Percentiles rank a stretch among this genome's conserved stretches.
These are phyloP conservation scores for Neurospora sp. DNA, from an alignment of 495 filamentous ascomycete species.

Conservation along the genomic window DNA sequence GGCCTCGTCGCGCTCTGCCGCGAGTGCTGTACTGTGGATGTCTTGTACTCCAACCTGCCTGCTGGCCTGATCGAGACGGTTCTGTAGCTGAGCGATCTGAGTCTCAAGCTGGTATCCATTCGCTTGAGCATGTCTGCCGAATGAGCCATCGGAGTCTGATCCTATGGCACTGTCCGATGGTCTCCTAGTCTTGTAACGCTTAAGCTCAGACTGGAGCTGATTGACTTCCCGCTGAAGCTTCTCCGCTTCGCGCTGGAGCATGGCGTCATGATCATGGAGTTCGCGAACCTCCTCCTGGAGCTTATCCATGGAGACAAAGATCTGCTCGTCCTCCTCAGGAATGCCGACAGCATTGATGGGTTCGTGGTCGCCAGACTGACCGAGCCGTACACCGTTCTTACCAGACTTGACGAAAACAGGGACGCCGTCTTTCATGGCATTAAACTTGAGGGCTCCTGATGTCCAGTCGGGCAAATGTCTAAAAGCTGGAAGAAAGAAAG, in stretches of 20 bases:
- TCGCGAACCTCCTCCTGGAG: constrained; percentile 41
- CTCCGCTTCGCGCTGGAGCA: constrained; percentile 37
- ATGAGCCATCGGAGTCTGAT: constrained; percentile 34
- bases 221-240: constrained; percentile 36
- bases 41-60: constrained; percentile 34
- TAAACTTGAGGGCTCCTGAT: constrained; percentile 33
- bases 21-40: constrained; percentile 34
- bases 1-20: constrained; percentile 36
- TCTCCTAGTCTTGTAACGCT: constrained; percentile 27
- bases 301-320: constrained; percentile 45
- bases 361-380: constrained; percentile 23
- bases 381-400: constrained; percentile 12
- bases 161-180: constrained; percentile 34
- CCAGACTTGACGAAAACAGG: constrained; percentile 33
- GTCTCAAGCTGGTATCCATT: constrained; percentile 31
- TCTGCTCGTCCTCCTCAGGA: constrained; percentile 37
- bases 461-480: constrained; percentile 38
- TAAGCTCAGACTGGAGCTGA: constrained; percentile 31
- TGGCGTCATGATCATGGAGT: constrained; percentile 39
- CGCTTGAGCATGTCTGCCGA: constrained; percentile 21
- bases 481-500: constrained; percentile 35
- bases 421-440: constrained; percentile 33
- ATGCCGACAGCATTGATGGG: constrained; percentile 29
- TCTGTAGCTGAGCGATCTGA: constrained; percentile 29
- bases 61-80: constrained; percentile 36